Evolutionary conservation across 192 early-diverging fungal species (phyloP).

Genomic region (Coemansia sp.): DNA sequence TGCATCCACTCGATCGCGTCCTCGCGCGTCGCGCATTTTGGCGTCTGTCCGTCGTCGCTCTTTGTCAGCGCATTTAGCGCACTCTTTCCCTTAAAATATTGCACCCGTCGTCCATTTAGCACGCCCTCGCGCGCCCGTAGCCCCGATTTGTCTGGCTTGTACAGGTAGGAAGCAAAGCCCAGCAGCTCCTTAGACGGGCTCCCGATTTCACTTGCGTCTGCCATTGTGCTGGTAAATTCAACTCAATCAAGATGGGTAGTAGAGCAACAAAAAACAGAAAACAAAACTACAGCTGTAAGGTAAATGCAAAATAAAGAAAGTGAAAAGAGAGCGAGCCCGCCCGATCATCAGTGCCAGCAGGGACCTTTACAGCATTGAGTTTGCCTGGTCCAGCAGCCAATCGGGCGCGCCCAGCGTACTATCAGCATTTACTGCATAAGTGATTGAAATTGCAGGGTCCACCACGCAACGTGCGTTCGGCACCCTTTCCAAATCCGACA

Average conservation of each 20-base stretch:
- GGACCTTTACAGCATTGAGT: background rate
- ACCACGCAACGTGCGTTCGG: background rate
- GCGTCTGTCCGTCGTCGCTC: conserved; percentile 33
- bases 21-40: conserved; percentile 59
- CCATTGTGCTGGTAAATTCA: conserved; percentile 19
- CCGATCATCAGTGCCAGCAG: background rate
- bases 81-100: conserved; percentile 79
- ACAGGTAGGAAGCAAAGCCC: conserved; percentile 77
- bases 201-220: conserved; percentile 17
- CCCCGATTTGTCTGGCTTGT: conserved; percentile 65
- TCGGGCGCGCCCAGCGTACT: conserved; percentile 1
- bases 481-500: background rate
- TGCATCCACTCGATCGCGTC: conserved; percentile 64
- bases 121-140: conserved; percentile 82
- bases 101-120: conserved; percentile 85
- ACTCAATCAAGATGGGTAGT: background rate
- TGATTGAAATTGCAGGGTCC: background rate
- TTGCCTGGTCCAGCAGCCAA: background rate
- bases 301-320: background rate
- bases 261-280: background rate
- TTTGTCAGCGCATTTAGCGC: conserved; percentile 49
- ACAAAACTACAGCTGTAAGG: background rate
- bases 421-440: background rate
- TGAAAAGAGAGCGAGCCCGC: background rate
- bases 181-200: conserved; percentile 60